Conservation (phyloP, 2,329 filamentous ascomycete genomes). For the Exophiala aquamarina region DNA sequence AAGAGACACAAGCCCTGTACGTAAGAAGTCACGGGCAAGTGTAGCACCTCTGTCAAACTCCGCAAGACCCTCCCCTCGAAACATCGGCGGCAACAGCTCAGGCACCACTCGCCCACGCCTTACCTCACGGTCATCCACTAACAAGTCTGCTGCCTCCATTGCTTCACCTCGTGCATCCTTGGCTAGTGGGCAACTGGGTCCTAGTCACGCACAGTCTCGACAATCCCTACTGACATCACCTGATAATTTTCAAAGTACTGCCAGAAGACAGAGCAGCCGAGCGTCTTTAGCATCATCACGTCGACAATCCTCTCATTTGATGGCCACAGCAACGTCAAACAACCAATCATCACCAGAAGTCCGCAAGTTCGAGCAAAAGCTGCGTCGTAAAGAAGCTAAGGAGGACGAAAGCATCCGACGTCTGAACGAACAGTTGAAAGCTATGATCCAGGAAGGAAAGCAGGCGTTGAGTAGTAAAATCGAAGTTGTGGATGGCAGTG, state of each 20-base stretch:
- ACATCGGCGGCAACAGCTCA: not conserved
- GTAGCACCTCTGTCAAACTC: constrained; percentile 11
- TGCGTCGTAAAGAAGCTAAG: constrained; percentile 71
- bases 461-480: constrained; percentile 78
- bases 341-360: constrained; percentile 54
- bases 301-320: constrained; percentile 8
- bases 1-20: constrained; percentile 28
- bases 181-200: constrained; percentile 3
- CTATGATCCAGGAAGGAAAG: constrained; percentile 85
- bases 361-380: constrained; percentile 69
- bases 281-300: constrained; percentile 19
- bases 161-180: constrained; percentile 24
- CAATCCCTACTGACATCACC: constrained; percentile 1
- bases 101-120: constrained; percentile 36
- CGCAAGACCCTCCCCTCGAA: not conserved
- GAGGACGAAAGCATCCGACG: constrained; percentile 76
- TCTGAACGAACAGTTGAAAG: constrained; percentile 75
- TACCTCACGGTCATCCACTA: constrained; percentile 49
- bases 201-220: constrained; percentile 5
- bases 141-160: constrained; percentile 45
- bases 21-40: constrained; percentile 25
- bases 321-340: not conserved
- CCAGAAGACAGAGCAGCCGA: constrained; percentile 11
- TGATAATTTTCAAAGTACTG: not conserved
- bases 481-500: constrained; percentile 41